These are phyloP conservation scores for Euphrasia arctica DNA, from an alignment of 305 asterid genomes.

Conservation along the genomic window DNA sequence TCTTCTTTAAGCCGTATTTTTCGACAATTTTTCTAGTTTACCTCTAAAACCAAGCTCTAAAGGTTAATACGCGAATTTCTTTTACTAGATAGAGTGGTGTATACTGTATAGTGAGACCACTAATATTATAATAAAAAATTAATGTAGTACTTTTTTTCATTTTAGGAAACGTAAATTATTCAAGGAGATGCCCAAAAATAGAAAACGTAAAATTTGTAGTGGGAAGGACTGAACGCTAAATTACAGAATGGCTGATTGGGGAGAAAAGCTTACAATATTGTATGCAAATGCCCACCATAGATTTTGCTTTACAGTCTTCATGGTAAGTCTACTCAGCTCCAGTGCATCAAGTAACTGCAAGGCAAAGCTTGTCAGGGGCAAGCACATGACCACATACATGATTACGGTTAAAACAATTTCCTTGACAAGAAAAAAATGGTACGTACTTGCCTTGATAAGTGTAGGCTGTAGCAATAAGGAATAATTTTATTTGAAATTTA, in stretches of 20 bases:
- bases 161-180: no score
- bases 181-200: no score
- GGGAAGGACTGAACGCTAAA: not conserved
- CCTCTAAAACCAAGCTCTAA: not conserved
- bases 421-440: no score
- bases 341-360: slow-evolving; percentile 90
- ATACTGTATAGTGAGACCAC: no score
- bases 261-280: slow-evolving; percentile 76
- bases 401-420: not conserved
- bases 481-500: not conserved
- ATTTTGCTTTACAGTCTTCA: slow-evolving; percentile 94
- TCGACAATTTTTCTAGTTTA: not conserved
- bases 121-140: no score
- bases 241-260: slow-evolving; percentile 21
- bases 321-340: slow-evolving; percentile 94
- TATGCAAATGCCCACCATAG: slow-evolving; percentile 99
- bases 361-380: slow-evolving; percentile 18
- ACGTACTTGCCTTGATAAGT: no score
- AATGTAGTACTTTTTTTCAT: no score
- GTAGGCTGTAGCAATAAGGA: no score
- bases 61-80: not conserved
- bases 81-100: no score
- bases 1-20: no score
- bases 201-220: no score
- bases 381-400: slow-evolving; percentile 14